These are phyloP conservation scores for Penicillium digitatum DNA, from an alignment of 2,329 filamentous ascomycete species.

Conservation along the genomic window DNA sequence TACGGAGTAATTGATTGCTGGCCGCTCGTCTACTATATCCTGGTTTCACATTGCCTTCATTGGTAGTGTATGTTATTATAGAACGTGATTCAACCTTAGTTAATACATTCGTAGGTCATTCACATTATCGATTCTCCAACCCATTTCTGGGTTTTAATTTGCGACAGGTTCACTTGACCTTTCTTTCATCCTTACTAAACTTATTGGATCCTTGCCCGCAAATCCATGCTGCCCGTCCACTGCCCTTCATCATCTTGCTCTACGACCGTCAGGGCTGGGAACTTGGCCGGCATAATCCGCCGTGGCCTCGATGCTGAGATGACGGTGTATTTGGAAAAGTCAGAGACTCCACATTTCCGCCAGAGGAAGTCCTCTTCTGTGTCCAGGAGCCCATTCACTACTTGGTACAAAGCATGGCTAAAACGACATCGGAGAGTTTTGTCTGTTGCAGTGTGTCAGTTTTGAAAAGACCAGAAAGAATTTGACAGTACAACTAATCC, in stretches of 20 bases:
- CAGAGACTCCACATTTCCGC: slow-evolving; percentile 57
- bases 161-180: neutral
- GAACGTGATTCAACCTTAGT: neutral
- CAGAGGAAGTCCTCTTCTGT: slow-evolving; percentile 80
- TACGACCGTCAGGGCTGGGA: slow-evolving; percentile 67
- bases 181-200: neutral
- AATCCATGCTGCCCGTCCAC: slow-evolving; percentile 62
- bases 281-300: slow-evolving; percentile 69
- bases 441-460: slow-evolving; percentile 33
- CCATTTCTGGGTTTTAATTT: neutral
- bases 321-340: slow-evolving; percentile 71
- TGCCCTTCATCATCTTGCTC: slow-evolving; percentile 79
- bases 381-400: slow-evolving; percentile 67
- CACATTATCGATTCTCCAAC: neutral
- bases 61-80: neutral
- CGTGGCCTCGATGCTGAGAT: slow-evolving; percentile 61
- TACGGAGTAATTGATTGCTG: neutral
- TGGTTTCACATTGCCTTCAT: neutral
- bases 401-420: slow-evolving; percentile 61
- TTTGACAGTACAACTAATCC: neutral
- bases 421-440: slow-evolving; percentile 75
- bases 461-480: neutral
- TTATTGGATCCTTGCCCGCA: slow-evolving; percentile 29
- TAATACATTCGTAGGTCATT: neutral
- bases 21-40: neutral